A percentile compares a stretch with the other conserved stretches of the same genome.
phyloP scores from a whole-genome alignment of 768 basidiomycete species.

The Galerina marginata region DNA sequence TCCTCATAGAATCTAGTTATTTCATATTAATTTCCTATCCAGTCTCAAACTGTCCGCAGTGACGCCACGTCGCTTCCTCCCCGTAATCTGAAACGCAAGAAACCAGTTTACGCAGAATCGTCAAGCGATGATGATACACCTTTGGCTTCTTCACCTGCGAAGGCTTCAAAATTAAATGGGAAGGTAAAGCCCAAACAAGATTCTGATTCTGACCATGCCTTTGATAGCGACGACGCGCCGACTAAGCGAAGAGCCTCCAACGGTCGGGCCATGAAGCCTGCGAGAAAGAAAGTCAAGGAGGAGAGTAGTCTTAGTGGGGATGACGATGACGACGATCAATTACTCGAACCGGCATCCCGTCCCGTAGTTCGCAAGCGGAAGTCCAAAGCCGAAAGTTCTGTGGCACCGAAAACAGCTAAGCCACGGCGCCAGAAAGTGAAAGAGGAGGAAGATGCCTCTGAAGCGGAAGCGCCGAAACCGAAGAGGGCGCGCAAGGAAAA shows the following conservation, averaged over 20 bases:
- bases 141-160: slow-evolving; percentile 74
- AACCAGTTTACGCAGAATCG: slow-evolving; percentile 54
- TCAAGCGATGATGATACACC: slow-evolving; percentile 78
- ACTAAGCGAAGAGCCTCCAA: slow-evolving; percentile 53
- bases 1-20: slow-evolving; percentile 18
- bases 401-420: slow-evolving; percentile 57
- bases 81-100: slow-evolving; percentile 64
- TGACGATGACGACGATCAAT: slow-evolving; percentile 43
- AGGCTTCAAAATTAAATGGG: slow-evolving; percentile 47
- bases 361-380: slow-evolving; percentile 46
- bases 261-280: slow-evolving; percentile 55
- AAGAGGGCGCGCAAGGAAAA: slow-evolving; percentile 49
- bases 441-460: slow-evolving; percentile 55
- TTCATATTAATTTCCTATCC: slow-evolving; percentile 24
- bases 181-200: slow-evolving; percentile 39
- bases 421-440: slow-evolving; percentile 57
- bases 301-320: slow-evolving; percentile 37
- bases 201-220: slow-evolving; percentile 42
- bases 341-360: slow-evolving; percentile 42
- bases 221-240: slow-evolving; percentile 47
- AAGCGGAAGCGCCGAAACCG: slow-evolving; percentile 46
- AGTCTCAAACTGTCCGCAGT: slow-evolving; percentile 61
- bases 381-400: slow-evolving; percentile 55
- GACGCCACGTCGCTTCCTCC: slow-evolving; percentile 48
- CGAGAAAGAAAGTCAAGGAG: slow-evolving; percentile 72